Evolutionary conservation across 495 filamentous ascomycete genomes (phyloP), one percentile per base, ranked within the genome.

Genomic region (Cercophora newfieldiana): DNA sequence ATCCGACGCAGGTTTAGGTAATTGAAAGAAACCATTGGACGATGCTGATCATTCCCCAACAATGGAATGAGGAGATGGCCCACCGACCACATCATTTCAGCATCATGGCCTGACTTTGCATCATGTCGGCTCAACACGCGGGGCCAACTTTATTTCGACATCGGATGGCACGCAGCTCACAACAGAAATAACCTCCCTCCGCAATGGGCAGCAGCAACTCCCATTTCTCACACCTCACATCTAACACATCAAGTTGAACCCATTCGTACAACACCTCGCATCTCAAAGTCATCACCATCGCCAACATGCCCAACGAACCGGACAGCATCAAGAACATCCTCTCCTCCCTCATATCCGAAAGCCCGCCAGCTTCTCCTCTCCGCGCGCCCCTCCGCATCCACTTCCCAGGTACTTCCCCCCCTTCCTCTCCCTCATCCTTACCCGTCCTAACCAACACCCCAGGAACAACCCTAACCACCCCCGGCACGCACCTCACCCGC

Each of bases 381-480:
- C 61, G 26, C 10, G 67, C 62, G 6, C 30, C 64, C 7, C 70
- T 75, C 14, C 69, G 70, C 26, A 68, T 75, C 49, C 73, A 75
- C 64, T 75, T 74, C 64, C 54, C 25, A 30, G 37, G 37, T 44
- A 44, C 3, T 16, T 44, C 53, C 31, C 31, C 31, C 55, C 62
- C 19, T 55, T 62, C 18, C 21, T 44, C 4, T 18, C 47, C 30
- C 56, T 2, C 59, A 55, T 26, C 16, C 60, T 59, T 5, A n/a
- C 64, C 7, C 68, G 72, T 7, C 69, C 66, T 22, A 68, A 72
- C 54, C 72, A 75, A 64, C 74, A 22, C 25, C 16, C 69, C 69
- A 19, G 50, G 53, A 8, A 64, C 65, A 51, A 67, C 67, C 50
- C 66, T 74, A 50, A 25, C 54, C 37, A 30, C 26, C 3, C 70